Evolutionary conservation across 2,329 filamentous ascomycete species (phyloP), one percentile per base, ranked within the genome.

Genomic region (Coniella lustricola): DNA sequence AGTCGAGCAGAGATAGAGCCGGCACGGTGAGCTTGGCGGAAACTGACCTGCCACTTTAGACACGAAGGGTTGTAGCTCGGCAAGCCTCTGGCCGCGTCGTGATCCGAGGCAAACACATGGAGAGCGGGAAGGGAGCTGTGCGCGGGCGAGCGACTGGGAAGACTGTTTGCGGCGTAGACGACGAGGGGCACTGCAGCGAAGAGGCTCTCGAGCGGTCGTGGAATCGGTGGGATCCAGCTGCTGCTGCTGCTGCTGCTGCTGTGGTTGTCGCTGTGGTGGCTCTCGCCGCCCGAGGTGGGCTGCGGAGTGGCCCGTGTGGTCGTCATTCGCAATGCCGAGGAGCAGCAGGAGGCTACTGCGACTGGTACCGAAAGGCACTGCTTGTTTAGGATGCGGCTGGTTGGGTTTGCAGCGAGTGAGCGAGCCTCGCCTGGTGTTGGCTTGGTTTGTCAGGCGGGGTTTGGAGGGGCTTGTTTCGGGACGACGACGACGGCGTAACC

Each of bases 61-160:
- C 93, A 98, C 50, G 83, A 81, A 10, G 93, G 93, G 64, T 97
- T 97, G 69, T 85, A 95, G 55, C 88, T 94, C 21, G 90, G 86
- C 25, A 72, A 68, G 4, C 81, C 82, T 34, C 62, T 62, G 48
- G 66, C 64, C 31, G 82, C 85, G 58, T 81, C 84, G n/a, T 75
- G 69, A 1, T 79, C 70, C 13, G 76, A 79, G 52, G 80, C 77
- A 67, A 96, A 97, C 49, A 95, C 74, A 64, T 90, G 90, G 8
- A 98, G 72, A 9, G 79, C 75, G 53, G 77, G 73, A 5, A 71
- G 63, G 17, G 63, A 53, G 52, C 57, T 55, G 46, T 68, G 62
- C 44, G 60, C 69, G 29, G 71, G 74, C 22, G 76, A 70, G 56
- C 84, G 75, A 46, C 75, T 71, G 31, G 90, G 90, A 7, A 94